Base-by-base conservation (phyloP, 495 filamentous ascomycete genomes). In the Penicillium riverlandense region DNA sequence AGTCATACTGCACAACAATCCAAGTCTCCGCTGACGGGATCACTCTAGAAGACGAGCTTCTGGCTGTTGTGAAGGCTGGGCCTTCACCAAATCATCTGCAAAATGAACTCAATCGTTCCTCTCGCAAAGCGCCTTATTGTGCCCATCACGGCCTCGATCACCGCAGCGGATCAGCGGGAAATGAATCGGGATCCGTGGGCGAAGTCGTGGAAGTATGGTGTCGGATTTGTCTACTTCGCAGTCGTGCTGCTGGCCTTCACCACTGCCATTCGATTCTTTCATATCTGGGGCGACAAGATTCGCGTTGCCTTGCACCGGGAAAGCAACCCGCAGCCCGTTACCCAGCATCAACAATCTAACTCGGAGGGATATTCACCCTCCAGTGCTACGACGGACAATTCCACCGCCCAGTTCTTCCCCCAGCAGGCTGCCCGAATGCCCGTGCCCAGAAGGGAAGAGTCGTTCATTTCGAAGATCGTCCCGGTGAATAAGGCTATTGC, bases 251-350 rank as follows among this genome's bases (percentile, higher is more conserved):
- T 90, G 45, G 70, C 78, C 34, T 45, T 81, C 43, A 75, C 87
- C 8, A 62, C 78, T 4, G 55, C 79, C 10, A 66, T 90, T 55
- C 77, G 87, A 48, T 77, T 82, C 59, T 95, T 86, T 67, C 83
- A 94, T 60, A 82, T 78, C 40, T 92, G 86, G 81, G 85, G 86
- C 33, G 89, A 95, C 70, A 90, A 88, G 68, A 84, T 91, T 39
- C 74, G 89, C 48, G 84, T 88, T 48, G 88, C 86, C 37, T 77
- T 88, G 40, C 80, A 88, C 66, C 87, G 86, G 66, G 83, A 91
- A 53, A 77, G 83, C 53, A 71, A 82, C 56, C 68, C 39, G 73
- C 59, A 68, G 71, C 53, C 74, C 52, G 37, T 65, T 11, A 84
- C 66, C 59, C 79, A 83, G 28, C 78, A 4, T 22, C 22, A 22